Base-by-base conservation (phyloP, 2,329 filamentous ascomycete genomes). In the Ramichloridium luteum region DNA sequence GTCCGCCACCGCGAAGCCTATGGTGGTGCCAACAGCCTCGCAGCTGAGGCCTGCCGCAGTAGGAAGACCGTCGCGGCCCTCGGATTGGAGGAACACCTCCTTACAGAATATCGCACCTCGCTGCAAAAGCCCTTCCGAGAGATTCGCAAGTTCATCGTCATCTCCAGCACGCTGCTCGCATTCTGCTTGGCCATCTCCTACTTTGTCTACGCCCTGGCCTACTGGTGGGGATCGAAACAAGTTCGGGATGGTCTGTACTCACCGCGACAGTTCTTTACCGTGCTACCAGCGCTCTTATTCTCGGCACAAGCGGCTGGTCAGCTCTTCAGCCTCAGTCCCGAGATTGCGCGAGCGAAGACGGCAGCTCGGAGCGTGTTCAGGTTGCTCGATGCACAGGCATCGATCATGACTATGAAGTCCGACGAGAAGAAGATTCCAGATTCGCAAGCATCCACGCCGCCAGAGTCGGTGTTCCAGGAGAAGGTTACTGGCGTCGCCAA, bases 1-100 rank as follows among this genome's bases (percentile, higher is more conserved):
- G 65, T 70, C 34, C 67, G 69, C 10, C 74, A 80, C 41, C 69
- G 74, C 25, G 68, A 67, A 14, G 74, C 77, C 2, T 82, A 77
- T 43, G 65, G 70, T 5, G 65, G 67, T 26, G 74, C 77, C 2
- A 70, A 76, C 11, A 65, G 68, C 4, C 67, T 81, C 31, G 75
- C 75, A 1, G 72, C 74, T 4, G 77, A 83, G 43, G 75, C 76
- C 1, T 73, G 77, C 30, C 67, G 70, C 31, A 71, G 69, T 1
- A 75, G 78, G 53, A 72, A 74, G 43, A 80, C 77, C 16, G 66
- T 65, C 10, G 56, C 60, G 3, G 53, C 59, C 1, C 55, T 64
- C 8, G 58, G 59, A 5, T 47, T 60, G 5, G 60, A 64, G 37
- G 42, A 50, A 5, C 49, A 57, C 25, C 52, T 62, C 11, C 43